Evolutionary conservation across 768 basidiomycete genomes (phyloP).

Genomic region (Kwoniella sp.): DNA sequence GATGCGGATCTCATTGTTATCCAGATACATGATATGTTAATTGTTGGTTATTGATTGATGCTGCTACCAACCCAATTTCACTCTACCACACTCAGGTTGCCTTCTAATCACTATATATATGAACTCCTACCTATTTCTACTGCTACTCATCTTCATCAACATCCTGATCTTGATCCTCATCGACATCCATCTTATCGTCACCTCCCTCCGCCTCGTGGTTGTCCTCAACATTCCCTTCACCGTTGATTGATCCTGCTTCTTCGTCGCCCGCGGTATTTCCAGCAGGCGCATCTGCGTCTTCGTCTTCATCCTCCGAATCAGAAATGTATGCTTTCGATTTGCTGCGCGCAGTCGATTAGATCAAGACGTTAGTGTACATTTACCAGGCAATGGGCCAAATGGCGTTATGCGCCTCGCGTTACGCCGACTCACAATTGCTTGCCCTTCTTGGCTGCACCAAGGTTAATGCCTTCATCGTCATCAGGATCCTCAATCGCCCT

Average conservation of each 20-base stretch:
- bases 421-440: conserved; percentile 31
- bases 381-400: background rate
- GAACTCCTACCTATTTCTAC: background rate
- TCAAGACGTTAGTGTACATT: background rate
- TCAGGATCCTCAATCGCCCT: conserved; percentile 46
- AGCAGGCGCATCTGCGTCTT: background rate
- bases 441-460: conserved; percentile 26
- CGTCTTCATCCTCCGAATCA: conserved; percentile 70
- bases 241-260: conserved; percentile 3
- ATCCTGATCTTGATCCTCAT: conserved; percentile 8
- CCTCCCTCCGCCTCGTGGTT: background rate
- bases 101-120: too few species aligned
- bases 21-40: too few species aligned
- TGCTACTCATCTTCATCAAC: conserved; percentile 7
- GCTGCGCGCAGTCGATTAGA: conserved; percentile 56
- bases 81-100: too few species aligned
- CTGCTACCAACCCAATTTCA: too few species aligned
- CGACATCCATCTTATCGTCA: conserved; percentile 10
- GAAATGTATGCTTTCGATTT: conserved; percentile 87
- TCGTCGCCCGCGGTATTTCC: background rate
- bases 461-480: conserved; percentile 35
- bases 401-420: background rate
- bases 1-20: too few species aligned
- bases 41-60: too few species aligned
- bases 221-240: conserved; percentile 3